Percentiles rank a stretch among this genome's conserved stretches.
These are phyloP conservation scores for Ophiosphaerella herpotricha DNA, from an alignment of 2,329 filamentous ascomycete genomes.

Conservation along the genomic window DNA sequence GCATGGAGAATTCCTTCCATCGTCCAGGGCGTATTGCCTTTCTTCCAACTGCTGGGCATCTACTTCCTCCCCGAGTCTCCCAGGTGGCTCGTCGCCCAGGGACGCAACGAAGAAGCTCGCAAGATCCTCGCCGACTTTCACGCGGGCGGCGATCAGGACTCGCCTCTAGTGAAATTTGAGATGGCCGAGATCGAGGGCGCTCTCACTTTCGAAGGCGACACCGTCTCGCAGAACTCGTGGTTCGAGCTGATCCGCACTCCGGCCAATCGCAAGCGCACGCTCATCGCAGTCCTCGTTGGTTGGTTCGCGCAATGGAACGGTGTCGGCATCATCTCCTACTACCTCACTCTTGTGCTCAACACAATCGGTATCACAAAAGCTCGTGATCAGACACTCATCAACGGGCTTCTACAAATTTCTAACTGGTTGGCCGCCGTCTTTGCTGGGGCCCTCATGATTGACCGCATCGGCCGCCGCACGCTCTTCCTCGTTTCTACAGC, in stretches of 20 bases:
- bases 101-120: constrained; percentile 43
- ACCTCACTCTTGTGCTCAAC: constrained; percentile 43
- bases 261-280: constrained; percentile 45
- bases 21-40: constrained; percentile 37
- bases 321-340: constrained; percentile 36
- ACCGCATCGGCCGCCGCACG: constrained; percentile 48
- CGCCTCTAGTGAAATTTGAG: constrained; percentile 12
- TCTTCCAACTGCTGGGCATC: constrained; percentile 46
- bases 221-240: constrained; percentile 3
- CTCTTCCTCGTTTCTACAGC: constrained; percentile 48
- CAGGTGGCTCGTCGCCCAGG: constrained; percentile 55
- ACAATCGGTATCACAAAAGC: constrained; percentile 44
- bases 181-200: constrained; percentile 12
- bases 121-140: constrained; percentile 10
- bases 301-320: not conserved
- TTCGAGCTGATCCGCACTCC: constrained; percentile 25
- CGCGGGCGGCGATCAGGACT: constrained; percentile 22
- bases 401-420: constrained; percentile 46
- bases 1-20: constrained; percentile 53
- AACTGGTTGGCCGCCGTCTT: constrained; percentile 42
- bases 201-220: constrained; percentile 15
- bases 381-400: constrained; percentile 43
- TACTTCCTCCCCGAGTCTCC: constrained; percentile 44
- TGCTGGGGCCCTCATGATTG: constrained; percentile 42
- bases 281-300: constrained; percentile 31